These are phyloP conservation scores for Rosellinia necatrix DNA, from an alignment of 2,329 filamentous ascomycete genomes.

Conservation along the genomic window DNA sequence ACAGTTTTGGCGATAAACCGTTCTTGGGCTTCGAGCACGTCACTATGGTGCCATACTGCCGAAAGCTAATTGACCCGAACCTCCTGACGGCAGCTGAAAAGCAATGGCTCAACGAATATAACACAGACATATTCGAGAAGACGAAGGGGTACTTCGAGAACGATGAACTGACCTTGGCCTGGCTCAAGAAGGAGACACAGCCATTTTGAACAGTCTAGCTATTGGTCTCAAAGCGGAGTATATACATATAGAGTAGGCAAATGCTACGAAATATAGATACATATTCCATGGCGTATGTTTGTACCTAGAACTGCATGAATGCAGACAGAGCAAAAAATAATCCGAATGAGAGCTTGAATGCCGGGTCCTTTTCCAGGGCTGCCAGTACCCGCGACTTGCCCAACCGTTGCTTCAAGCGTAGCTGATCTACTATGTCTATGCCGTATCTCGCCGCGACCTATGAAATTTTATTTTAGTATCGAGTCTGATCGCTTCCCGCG, in stretches of 20 bases:
- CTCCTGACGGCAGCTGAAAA: conserved; percentile 77
- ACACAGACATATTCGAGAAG: conserved; percentile 79
- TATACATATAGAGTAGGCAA: conserved; percentile 10
- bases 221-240: background rate
- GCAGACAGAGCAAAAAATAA: conserved; percentile 72
- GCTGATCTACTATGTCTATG: conserved; percentile 40
- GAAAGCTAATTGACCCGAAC: conserved; percentile 77
- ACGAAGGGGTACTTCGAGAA: conserved; percentile 76
- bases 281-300: background rate
- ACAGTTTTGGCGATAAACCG: conserved; percentile 90
- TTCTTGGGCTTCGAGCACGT: conserved; percentile 96
- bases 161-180: conserved; percentile 73
- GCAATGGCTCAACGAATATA: conserved; percentile 86
- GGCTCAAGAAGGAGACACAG: conserved; percentile 87
- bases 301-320: conserved; percentile 55
- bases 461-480: conserved; percentile 3
- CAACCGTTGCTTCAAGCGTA: conserved; percentile 40
- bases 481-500: background rate
- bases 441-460: conserved; percentile 43
- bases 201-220: conserved; percentile 51
- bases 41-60: conserved; percentile 94
- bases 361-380: conserved; percentile 60
- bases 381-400: conserved; percentile 49
- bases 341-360: conserved; percentile 73
- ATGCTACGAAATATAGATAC: background rate